A percentile compares a stretch with the other conserved stretches of the same genome.
Conservation (phyloP, 768 basidiomycete genomes). For the Termitomyces sp. region DNA sequence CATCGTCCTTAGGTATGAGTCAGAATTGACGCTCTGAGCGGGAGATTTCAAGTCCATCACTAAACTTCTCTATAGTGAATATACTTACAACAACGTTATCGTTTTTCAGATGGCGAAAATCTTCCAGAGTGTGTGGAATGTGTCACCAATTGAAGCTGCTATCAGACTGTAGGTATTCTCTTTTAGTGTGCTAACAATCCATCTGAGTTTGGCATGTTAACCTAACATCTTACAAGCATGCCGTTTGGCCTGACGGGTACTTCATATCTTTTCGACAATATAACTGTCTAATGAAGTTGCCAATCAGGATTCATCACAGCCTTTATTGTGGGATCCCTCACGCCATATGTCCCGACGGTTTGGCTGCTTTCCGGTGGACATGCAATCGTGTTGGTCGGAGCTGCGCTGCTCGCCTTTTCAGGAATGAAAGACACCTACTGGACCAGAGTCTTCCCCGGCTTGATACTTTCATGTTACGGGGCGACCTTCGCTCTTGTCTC, state of each 20-base stretch:
- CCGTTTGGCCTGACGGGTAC: slow-evolving; percentile 32
- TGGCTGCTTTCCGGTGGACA: slow-evolving; percentile 40
- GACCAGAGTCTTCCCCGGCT: slow-evolving; percentile 41
- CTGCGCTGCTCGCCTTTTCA: slow-evolving; percentile 34
- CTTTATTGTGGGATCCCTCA: slow-evolving; percentile 35
- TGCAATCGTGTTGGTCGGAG: slow-evolving; percentile 29
- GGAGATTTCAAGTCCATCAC: no score
- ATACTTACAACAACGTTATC: slow-evolving; percentile 36
- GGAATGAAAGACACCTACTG: slow-evolving; percentile 38
- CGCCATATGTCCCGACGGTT: slow-evolving; percentile 30
- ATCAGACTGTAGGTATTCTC: slow-evolving; percentile 25
- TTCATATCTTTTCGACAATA: not conserved
- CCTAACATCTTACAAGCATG: slow-evolving; percentile 18
- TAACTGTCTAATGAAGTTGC: no score
- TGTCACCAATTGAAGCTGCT: slow-evolving; percentile 28
- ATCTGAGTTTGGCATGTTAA: not conserved
- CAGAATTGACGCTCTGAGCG: no score
- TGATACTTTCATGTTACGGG: slow-evolving; percentile 38
- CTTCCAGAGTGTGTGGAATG: slow-evolving; percentile 38
- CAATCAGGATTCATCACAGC: slow-evolving; percentile 23
- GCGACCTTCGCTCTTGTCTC: slow-evolving; percentile 36
- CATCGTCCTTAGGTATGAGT: no score
- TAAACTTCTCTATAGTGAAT: slow-evolving; percentile 30
- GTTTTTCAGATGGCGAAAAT: slow-evolving; percentile 30
- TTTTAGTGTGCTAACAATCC: not conserved